These are phyloP conservation scores for Elymus sibiricus DNA, from an alignment of 176 grass and related monocot genomes.

Conservation along the genomic window DNA sequence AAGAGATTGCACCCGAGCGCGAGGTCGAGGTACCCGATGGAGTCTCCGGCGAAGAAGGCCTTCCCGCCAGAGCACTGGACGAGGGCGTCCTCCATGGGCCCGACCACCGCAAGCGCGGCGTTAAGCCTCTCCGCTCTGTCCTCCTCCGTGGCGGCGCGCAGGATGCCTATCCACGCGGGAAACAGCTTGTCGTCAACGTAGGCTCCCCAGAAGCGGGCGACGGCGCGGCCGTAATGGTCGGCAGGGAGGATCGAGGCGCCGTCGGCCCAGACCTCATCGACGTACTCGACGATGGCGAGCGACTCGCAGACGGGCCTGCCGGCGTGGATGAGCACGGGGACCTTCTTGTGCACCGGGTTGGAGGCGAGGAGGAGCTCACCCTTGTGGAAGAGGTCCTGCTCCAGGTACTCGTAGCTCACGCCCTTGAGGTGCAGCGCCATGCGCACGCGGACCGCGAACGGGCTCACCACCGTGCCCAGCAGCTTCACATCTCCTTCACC, in stretches of 20 bases:
- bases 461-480: constrained; percentile 24
- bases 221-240: background rate
- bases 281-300: background rate
- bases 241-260: background rate
- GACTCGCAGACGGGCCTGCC: background rate
- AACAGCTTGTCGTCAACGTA: background rate
- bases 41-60: background rate
- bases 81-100: background rate
- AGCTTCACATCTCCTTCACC: constrained; percentile 21
- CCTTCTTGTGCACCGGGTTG: background rate
- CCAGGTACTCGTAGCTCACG: constrained; percentile 30
- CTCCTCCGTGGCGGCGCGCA: background rate
- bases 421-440: constrained; percentile 50
- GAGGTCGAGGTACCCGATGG: background rate
- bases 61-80: background rate
- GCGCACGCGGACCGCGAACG: constrained; percentile 31
- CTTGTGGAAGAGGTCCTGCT: background rate
- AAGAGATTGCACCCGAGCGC: background rate
- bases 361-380: background rate
- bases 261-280: background rate
- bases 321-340: background rate
- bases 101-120: background rate
- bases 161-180: background rate
- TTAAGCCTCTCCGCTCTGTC: background rate
- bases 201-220: background rate